Conservation (phyloP, 257 asterid species). For the Przewalskia tangutica region DNA sequence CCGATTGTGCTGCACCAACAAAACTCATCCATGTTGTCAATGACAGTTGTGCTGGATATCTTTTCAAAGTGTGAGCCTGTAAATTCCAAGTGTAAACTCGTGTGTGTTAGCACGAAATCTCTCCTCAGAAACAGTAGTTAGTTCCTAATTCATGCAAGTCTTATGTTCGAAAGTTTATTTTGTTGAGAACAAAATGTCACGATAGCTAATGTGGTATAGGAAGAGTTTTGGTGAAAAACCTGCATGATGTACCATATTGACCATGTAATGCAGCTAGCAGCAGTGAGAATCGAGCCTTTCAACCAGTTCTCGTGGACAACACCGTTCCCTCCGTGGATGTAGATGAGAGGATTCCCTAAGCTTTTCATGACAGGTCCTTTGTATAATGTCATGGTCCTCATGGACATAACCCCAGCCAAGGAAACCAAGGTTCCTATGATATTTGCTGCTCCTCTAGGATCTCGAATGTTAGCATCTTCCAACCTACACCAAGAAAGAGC, state of each 20-base stretch:
- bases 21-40: constrained; percentile 62
- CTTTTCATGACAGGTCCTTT: constrained; percentile 44
- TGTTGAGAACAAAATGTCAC: not conserved
- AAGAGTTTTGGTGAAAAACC: constrained; percentile 23
- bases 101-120: not conserved
- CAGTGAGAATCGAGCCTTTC: constrained; percentile 44
- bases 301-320: constrained; percentile 43
- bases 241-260: constrained; percentile 67
- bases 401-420: constrained; percentile 54
- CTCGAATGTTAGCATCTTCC: constrained; percentile 43
- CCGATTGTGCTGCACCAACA: constrained; percentile 81
- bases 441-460: constrained; percentile 52
- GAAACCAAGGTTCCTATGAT: constrained; percentile 50
- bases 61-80: constrained; percentile 54
- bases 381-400: constrained; percentile 65
- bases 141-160: not conserved
- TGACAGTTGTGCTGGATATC: constrained; percentile 75
- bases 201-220: not conserved
- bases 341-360: constrained; percentile 30
- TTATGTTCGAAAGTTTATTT: not conserved
- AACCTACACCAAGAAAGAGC: constrained; percentile 24
- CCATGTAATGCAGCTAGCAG: constrained; percentile 68
- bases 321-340: constrained; percentile 25
- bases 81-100: not conserved
- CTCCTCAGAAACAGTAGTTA: not conserved